Evolutionary conservation across 2,329 filamentous ascomycete genomes (phyloP), one percentile per base, ranked within the genome.

Genomic region (Tolypocladium tundrense): DNA sequence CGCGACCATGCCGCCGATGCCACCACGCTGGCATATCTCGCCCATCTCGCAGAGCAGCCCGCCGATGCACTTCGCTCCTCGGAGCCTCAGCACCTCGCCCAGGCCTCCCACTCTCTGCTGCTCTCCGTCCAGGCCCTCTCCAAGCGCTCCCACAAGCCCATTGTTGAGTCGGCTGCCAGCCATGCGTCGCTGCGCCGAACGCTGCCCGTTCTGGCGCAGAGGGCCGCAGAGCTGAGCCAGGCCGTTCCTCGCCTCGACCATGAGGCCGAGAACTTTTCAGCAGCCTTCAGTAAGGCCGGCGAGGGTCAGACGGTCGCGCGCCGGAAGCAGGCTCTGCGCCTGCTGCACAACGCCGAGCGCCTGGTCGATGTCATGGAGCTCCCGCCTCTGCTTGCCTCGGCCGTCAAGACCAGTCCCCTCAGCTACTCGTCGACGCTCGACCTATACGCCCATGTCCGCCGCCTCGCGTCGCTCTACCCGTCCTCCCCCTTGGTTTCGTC

Each of bases 401-500:
- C 92, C 52, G 87, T 92, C 58, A 82, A 82, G 3, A 75, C 81
- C 1, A 79, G 73, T 4, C 78, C 84, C 4, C 83, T 86, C 60
- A 95, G 91, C 64, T 96, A 97, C 75, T 87, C 91, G 2, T 90
- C 91, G 0, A 92, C 92, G 0, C 79, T 99, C 40, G 94, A 99
- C 71, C 80, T 99, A 2, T 88, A 96, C 68, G 88, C 90, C n/a
- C 94, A 97, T 70, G 94, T 97, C 68, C 90, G 90, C 64, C 85
- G 94, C 9, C 79, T 99, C 7, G 86, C 91, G 60, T 84, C 86
- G 0, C 77, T 97, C 35, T 96, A 97, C 69, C 88, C 92, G 0
- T 79, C 86, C 56, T 96, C 91, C 0, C 77, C 82, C 0, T 77
- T 97, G 50, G 82, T 97, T 33, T 79, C 79, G 21, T 87, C 88